Base-by-base conservation (phyloP, 805 yeast genomes). In the Candida sanyiensis region DNA sequence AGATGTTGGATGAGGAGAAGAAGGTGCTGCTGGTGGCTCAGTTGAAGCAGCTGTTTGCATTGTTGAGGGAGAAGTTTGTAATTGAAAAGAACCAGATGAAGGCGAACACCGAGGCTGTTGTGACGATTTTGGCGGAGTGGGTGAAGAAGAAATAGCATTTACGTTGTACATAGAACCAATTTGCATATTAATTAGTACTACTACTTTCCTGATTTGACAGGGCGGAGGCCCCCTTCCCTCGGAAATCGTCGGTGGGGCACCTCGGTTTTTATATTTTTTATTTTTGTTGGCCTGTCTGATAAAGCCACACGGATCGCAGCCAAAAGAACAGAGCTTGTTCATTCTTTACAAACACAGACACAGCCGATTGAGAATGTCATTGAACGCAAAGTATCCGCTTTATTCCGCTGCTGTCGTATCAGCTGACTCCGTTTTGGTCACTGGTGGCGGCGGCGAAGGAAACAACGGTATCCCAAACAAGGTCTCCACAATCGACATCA, bases 381-480 rank as follows among this genome's bases (percentile, higher is more conserved):
- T 21, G 15, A 31, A 31, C 17, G 34, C 25, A 8, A 29, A 33
- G 18, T 83, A 78, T 51, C 97, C 98, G 1, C 69, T 88, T 10
- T 84, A 82, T 50, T 90, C 87, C 3, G 80, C 90, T 38, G 74
- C 75, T 44, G 88, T 86, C 56, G 66, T 80, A 32, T 69, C 73
- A 48, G 71, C 78, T 46, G 62, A 67, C 44, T 72, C 79, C 2
- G 58, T 89, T 20, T 59, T 88, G 35, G 82, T 82, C 21, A 78
- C 87, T 3, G 98, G 98, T 29, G 98, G 98, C 32, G 97, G 97
- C 22, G 97, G 97, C 19, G 95, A 86, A 58, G 95, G 95, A 8
- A 80, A 79, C 53, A 82, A 86, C 52, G 96, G 95, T 22, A 78
- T 87, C 39, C 83, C 89, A 28, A 90, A 90, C 61, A 86, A 83